Percentiles rank a stretch among this genome's conserved stretches.
Conservation (phyloP, 441 rosid species). For the Gossypium lobatum region DNA sequence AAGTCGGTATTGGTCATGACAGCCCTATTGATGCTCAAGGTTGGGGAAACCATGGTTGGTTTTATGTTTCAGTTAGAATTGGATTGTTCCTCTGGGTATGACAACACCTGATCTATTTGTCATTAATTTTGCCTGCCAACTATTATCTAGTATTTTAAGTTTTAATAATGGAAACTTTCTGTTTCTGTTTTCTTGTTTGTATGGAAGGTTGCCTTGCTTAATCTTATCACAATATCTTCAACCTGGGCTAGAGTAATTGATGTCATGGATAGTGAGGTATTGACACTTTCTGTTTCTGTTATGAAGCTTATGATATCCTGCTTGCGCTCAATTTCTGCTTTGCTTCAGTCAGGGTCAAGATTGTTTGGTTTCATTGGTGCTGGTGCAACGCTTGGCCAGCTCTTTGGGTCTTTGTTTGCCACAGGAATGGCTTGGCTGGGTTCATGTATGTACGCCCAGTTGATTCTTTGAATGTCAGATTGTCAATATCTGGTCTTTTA, state of each 20-base stretch:
- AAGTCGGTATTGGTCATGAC: slow-evolving; percentile 24
- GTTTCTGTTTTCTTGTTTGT: not conserved
- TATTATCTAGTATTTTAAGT: not conserved
- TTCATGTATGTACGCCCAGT: slow-evolving; percentile 51
- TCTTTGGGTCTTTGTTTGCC: slow-evolving; percentile 87
- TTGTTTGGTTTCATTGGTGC: slow-evolving; percentile 96
- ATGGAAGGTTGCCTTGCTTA: slow-evolving; percentile 79
- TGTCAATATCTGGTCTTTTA: slow-evolving; percentile 10
- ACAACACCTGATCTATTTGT: slow-evolving; percentile 8
- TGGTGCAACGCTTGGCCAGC: slow-evolving; percentile 96
- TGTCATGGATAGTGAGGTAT: slow-evolving; percentile 88
- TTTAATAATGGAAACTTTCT: slow-evolving; percentile 3
- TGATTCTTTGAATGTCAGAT: slow-evolving; percentile 6
- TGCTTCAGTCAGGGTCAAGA: slow-evolving; percentile 92
- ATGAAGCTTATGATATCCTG: slow-evolving; percentile 6
- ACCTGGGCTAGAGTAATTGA: slow-evolving; percentile 97
- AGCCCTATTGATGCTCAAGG: slow-evolving; percentile 29
- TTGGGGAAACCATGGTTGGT: slow-evolving; percentile 61
- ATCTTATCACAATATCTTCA: slow-evolving; percentile 85
- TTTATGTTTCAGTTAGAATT: slow-evolving; percentile 71
- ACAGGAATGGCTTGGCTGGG: slow-evolving; percentile 85
- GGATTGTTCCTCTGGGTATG: slow-evolving; percentile 91
- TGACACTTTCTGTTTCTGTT: slow-evolving; percentile 14
- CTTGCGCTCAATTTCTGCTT: slow-evolving; percentile 26
- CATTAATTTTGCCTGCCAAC: slow-evolving; percentile 4